Base-by-base conservation (phyloP, 164 flowering plant species). In the Paratinospora sagittata region DNA sequence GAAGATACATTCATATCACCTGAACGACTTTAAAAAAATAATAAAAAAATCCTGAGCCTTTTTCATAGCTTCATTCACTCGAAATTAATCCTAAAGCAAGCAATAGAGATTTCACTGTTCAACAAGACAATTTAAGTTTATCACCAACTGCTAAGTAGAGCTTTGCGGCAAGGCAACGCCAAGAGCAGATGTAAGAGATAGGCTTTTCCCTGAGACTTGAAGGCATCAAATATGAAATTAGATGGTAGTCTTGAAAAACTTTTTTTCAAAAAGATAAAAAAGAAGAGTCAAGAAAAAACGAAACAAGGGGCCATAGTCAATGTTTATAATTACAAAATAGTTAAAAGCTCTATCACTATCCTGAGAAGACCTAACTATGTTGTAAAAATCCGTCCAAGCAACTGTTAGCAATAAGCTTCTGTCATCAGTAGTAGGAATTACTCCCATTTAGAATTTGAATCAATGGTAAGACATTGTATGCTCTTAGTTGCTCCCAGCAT, bases 201-300 rank as follows among this genome's bases (percentile, higher is more conserved):
- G 34, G 9, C 8, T 30, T 63, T 30, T 33, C 19, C 21, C 8
- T 63, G 19, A 63, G 3, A 33, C 27, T 17, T 27, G 30, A 30
- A 63, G n/a, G 21, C 65, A 63, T 63, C 37, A 63, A 63, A 63
- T 30, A 63, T 63, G n/a, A 27, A 63, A 63, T 63, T 30, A 63
- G 39, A 27, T 14, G 66, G 66, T 27, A 27, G 66, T 27, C 21
- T 3, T 4, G 5, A 30, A 30, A 30, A 30, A 30, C 34, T 1
- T 30, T 30, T n/a, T n/a, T 30, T 30, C 34, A 4, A 4, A 30
- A 63, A 27, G 3, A 5, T 12, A 19, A 63, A 13, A 13, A 30
- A 63, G 2, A 30, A 27, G 4, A 27, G 21, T 27, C 16, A 27
- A 30, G 27, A 2, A 16, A 27, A 7, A 55, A 55, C n/a, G n/a